phyloP scores from a whole-genome alignment of 306 rosid genomes.

The Dicorynia guianensis region DNA sequence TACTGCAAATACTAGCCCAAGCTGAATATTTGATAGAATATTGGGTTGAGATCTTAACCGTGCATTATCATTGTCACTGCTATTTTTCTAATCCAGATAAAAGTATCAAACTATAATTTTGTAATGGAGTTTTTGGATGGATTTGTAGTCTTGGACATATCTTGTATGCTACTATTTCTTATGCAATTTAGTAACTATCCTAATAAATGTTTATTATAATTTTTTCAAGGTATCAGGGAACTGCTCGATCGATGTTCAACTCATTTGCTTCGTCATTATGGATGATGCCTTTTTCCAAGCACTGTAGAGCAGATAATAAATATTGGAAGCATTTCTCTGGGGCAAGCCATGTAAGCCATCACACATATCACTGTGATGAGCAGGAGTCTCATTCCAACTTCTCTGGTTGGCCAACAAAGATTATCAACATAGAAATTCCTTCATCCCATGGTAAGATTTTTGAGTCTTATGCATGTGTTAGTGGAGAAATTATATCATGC shows the following conservation, averaged over 20 bases:
- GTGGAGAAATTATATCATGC: constrained; percentile 38
- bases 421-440: constrained; percentile 92
- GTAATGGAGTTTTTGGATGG: constrained; percentile 27
- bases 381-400: constrained; percentile 60
- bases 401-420: constrained; percentile 96
- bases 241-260: constrained; percentile 91
- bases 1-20: constrained; percentile 3
- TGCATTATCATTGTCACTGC: constrained; percentile 29
- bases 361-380: constrained; percentile 77
- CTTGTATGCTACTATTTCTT: constrained; percentile 25
- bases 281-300: constrained; percentile 97
- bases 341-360: constrained; percentile 44
- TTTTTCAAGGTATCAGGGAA: constrained; percentile 82
- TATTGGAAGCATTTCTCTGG: constrained; percentile 76
- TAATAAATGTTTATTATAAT: constrained; percentile 49
- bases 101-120: constrained; percentile 25
- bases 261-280: constrained; percentile 92
- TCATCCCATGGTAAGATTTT: constrained; percentile 64
- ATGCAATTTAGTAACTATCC: constrained; percentile 43
- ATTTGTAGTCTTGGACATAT: constrained; percentile 39
- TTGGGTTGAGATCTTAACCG: constrained; percentile 31
- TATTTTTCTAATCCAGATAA: constrained; percentile 12
- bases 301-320: constrained; percentile 74
- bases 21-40: constrained; percentile 32
- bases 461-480: constrained; percentile 35